Conservation (phyloP, 306 rosid genomes). For the Citrullus mucosospermus region DNA sequence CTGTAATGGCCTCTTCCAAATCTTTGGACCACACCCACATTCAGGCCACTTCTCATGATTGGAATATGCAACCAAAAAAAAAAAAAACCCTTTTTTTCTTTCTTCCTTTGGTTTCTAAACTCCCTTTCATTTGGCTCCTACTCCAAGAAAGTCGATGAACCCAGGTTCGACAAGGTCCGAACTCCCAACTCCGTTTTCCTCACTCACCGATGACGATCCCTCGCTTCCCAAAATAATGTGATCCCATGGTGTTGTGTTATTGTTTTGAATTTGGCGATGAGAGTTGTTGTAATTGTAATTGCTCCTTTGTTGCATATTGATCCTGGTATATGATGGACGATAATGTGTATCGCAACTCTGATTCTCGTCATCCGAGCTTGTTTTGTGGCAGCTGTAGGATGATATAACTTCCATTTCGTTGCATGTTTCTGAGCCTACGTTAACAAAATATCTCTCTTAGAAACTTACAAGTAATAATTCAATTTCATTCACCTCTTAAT, state of each 20-base stretch:
- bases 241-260: no score
- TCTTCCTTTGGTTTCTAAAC: neutral
- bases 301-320: neutral
- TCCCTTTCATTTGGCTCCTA: conserved; percentile 53
- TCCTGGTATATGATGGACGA: conserved; percentile 13
- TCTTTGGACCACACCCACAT: neutral
- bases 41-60: neutral
- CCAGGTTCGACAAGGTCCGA: conserved; percentile 11
- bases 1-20: neutral
- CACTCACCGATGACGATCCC: conserved; percentile 25
- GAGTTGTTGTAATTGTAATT: neutral
- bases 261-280: no score
- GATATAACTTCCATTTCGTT: neutral
- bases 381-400: neutral
- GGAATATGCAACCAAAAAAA: no score
- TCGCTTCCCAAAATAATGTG: no score
- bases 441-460: neutral
- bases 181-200: conserved; percentile 9
- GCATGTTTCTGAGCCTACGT: neutral
- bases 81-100: no score
- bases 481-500: no score
- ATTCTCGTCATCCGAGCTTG: neutral
- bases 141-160: conserved; percentile 92
- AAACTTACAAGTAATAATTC: no score
- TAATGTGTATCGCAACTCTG: neutral